These are phyloP conservation scores for Metarhizium sp. DNA, from an alignment of 2,329 filamentous ascomycete species.

Conservation along the genomic window DNA sequence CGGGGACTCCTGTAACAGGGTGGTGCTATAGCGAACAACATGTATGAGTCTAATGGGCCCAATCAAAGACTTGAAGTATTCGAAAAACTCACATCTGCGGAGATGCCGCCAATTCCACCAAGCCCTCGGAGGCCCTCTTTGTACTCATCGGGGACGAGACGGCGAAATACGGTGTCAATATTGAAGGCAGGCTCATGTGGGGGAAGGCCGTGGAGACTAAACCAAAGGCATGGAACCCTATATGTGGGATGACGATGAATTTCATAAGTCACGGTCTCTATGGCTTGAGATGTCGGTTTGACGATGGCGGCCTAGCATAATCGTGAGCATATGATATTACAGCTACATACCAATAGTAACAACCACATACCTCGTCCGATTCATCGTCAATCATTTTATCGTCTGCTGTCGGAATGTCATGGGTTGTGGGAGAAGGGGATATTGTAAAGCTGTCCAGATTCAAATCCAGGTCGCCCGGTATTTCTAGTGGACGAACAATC, in stretches of 20 bases:
- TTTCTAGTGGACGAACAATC: constrained; percentile 44
- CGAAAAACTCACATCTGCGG: constrained; percentile 56
- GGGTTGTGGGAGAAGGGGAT: constrained; percentile 12
- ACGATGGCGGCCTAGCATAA: constrained; percentile 30
- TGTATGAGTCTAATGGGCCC: constrained; percentile 22
- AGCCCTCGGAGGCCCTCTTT: constrained; percentile 49
- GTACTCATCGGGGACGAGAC: constrained; percentile 58
- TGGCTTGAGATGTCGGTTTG: constrained; percentile 21
- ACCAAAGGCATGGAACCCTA: constrained; percentile 67
- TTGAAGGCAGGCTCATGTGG: constrained; percentile 46
- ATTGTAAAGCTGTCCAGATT: constrained; percentile 38
- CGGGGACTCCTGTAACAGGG: constrained; percentile 66
- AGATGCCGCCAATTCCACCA: constrained; percentile 64
- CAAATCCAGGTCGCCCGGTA: constrained; percentile 35
- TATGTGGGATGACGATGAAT: constrained; percentile 69
- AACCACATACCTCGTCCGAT: constrained; percentile 35
- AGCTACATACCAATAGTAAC: constrained; percentile 1
- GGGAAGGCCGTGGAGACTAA: constrained; percentile 52
- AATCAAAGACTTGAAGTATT: constrained; percentile 9
- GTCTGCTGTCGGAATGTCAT: constrained; percentile 23
- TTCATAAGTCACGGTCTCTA: constrained; percentile 56
- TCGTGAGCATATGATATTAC: constrained; percentile 12
- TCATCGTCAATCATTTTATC: constrained; percentile 42
- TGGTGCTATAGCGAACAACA: constrained; percentile 53
- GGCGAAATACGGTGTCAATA: constrained; percentile 61